Conservation (phyloP, 805 yeast species). For the Torulaspora microellipsoides region DNA sequence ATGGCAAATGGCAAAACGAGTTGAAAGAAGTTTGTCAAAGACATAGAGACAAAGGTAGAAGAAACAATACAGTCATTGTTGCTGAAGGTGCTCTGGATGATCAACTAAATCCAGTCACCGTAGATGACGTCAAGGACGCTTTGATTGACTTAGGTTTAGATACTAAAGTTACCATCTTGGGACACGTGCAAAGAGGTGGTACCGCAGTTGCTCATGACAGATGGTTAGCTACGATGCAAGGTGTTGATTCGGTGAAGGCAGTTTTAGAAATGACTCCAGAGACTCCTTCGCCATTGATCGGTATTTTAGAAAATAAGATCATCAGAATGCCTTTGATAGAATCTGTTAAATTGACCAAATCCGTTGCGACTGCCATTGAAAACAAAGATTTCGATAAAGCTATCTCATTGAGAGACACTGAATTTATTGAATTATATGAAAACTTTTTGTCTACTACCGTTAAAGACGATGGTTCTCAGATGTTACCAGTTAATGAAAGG, state of each 20-base stretch:
- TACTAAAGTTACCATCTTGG: slow-evolving; percentile 90
- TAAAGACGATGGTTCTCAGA: slow-evolving; percentile 58
- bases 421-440: slow-evolving; percentile 72
- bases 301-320: slow-evolving; percentile 80
- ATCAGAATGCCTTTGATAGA: slow-evolving; percentile 82
- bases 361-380: slow-evolving; percentile 86
- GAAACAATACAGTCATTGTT: slow-evolving; percentile 93
- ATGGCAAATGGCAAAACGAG: slow-evolving; percentile 73
- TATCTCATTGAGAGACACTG: slow-evolving; percentile 80
- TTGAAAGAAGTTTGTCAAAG: slow-evolving; percentile 68
- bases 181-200: slow-evolving; percentile 99
- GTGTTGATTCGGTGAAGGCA: slow-evolving; percentile 95
- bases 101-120: slow-evolving; percentile 73
- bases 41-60: slow-evolving; percentile 82
- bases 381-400: slow-evolving; percentile 79
- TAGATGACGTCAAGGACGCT: slow-evolving; percentile 76
- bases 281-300: slow-evolving; percentile 93
- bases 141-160: slow-evolving; percentile 83
- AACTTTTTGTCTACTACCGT: slow-evolving; percentile 69
- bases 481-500: slow-evolving; percentile 55
- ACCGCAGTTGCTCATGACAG: slow-evolving; percentile 95
- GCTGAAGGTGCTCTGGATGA: slow-evolving; percentile 96
- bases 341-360: slow-evolving; percentile 79
- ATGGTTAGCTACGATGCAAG: slow-evolving; percentile 87
- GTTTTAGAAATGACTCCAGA: slow-evolving; percentile 83